phyloP scores from a whole-genome alignment of 2,329 filamentous ascomycete genomes.

The Blastomyces emzantsi region DNA sequence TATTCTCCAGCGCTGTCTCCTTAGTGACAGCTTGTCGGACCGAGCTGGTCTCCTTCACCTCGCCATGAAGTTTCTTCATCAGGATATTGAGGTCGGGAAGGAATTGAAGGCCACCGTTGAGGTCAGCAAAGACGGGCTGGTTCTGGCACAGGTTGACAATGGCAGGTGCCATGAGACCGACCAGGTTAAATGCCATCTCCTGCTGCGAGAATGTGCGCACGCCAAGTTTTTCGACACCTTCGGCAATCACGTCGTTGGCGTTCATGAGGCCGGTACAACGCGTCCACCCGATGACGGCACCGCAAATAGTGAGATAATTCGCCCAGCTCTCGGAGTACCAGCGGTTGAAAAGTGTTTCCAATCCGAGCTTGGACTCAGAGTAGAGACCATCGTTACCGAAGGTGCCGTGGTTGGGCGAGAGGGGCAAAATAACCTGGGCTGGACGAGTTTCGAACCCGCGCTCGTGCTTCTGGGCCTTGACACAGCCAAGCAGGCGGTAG shows the following conservation, averaged over 20 bases:
- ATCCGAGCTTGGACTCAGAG: conserved; percentile 92
- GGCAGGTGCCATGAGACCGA: conserved; percentile 88
- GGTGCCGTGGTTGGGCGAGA: conserved; percentile 96
- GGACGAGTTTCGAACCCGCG: conserved; percentile 90
- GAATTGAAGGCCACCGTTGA: conserved; percentile 97
- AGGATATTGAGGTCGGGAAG: conserved; percentile 89
- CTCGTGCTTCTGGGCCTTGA: conserved; percentile 84
- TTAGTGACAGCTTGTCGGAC: conserved; percentile 89
- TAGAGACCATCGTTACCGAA: conserved; percentile 98
- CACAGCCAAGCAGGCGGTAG: conserved; percentile 75
- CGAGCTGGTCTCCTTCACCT: conserved; percentile 91
- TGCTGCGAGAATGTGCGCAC: conserved; percentile 98
- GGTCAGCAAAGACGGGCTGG: conserved; percentile 91
- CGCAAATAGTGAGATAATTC: conserved; percentile 95
- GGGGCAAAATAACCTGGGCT: conserved; percentile 87
- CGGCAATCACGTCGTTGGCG: conserved; percentile 94
- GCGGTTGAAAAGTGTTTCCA: conserved; percentile 96
- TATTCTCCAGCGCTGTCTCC: conserved; percentile 94
- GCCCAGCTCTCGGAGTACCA: conserved; percentile 98
- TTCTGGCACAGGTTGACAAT: conserved; percentile 93
- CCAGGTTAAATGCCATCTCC: conserved; percentile 98
- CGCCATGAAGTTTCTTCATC: conserved; percentile 88
- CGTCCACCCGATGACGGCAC: conserved; percentile 98
- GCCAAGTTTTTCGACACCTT: conserved; percentile 92
- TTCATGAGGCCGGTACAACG: conserved; percentile 97